phyloP scores from a whole-genome alignment of 371 early-diverging fungal genomes.

The Gilbertella persicaria region DNA sequence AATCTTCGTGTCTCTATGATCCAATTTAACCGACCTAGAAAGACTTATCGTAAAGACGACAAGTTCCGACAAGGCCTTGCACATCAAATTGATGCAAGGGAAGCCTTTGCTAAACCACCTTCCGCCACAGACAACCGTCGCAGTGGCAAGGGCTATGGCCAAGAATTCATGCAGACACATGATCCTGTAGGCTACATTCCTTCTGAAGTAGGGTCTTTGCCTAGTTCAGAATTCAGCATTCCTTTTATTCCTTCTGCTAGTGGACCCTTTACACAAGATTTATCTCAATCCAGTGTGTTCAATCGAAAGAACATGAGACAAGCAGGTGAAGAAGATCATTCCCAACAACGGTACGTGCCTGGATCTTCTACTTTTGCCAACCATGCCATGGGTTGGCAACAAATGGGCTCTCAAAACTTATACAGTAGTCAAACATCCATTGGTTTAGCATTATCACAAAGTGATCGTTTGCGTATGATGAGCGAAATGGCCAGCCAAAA shows the following conservation, averaged over 20 bases:
- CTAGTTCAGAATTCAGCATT: conserved; percentile 63
- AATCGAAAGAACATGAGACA: conserved; percentile 41
- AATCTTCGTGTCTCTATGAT: conserved; percentile 86
- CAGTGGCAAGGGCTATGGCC: conserved; percentile 45
- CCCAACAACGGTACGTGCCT: conserved; percentile 38
- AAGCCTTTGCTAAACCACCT: conserved; percentile 66
- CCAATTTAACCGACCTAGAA: conserved; percentile 81
- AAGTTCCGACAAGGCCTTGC: conserved; percentile 67
- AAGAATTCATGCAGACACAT: conserved; percentile 61
- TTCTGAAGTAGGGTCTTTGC: conserved; percentile 56
- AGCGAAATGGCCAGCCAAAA: conserved; percentile 46
- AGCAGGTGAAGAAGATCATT: conserved; percentile 11
- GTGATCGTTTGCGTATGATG: conserved; percentile 68
- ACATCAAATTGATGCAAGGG: conserved; percentile 69
- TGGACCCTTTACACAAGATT: conserved; percentile 73
- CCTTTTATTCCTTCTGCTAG: conserved; percentile 65
- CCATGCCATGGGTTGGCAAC: conserved; percentile 41
- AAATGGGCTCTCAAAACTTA: conserved; percentile 40
- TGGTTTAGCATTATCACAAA: conserved; percentile 62
- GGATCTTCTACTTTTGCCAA: conserved; percentile 45
- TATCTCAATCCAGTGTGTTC: conserved; percentile 56
- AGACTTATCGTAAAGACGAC: conserved; percentile 61
- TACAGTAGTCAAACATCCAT: conserved; percentile 58
- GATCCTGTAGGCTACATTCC: conserved; percentile 62
- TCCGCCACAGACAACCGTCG: conserved; percentile 57